A percentile compares a stretch with the other conserved stretches of the same genome.
These are phyloP conservation scores for Alternaria triticina DNA, from an alignment of 2,329 filamentous ascomycete genomes.

Conservation along the genomic window DNA sequence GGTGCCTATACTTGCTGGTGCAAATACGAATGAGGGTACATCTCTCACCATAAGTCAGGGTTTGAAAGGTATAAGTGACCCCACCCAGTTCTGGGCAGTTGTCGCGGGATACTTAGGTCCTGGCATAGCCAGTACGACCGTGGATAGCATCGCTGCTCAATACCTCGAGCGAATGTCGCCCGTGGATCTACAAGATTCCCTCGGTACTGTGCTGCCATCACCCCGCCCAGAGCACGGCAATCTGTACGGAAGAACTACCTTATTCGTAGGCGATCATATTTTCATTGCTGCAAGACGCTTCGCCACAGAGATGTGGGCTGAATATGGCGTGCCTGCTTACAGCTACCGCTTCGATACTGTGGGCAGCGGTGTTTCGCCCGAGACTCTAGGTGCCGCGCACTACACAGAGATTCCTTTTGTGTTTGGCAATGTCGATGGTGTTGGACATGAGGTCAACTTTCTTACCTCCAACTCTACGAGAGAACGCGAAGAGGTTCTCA, in stretches of 20 bases:
- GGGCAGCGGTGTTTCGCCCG: neutral
- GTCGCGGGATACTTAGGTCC: neutral
- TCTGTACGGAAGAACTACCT: neutral
- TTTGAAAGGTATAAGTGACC: neutral
- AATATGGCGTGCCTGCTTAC: neutral
- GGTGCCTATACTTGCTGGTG: slow-evolving; percentile 65
- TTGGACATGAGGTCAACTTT: neutral
- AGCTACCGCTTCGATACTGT: neutral
- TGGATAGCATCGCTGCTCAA: neutral
- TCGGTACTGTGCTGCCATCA: neutral
- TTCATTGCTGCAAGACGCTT: neutral
- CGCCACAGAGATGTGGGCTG: neutral
- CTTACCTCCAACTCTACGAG: neutral
- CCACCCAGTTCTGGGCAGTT: neutral
- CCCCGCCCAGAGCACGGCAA: neutral
- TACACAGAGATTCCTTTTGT: neutral
- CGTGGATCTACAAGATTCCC: neutral
- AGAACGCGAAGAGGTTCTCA: neutral
- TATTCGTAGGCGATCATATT: neutral
- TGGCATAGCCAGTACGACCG: neutral
- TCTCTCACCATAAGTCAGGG: neutral
- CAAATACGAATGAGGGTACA: slow-evolving; percentile 66
- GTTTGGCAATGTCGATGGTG: neutral
- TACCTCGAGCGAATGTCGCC: neutral
- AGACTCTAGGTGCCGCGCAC: neutral